These are phyloP conservation scores for Saccharomycopsis lassenensis DNA, from an alignment of 805 yeast genomes.

Conservation along the genomic window DNA sequence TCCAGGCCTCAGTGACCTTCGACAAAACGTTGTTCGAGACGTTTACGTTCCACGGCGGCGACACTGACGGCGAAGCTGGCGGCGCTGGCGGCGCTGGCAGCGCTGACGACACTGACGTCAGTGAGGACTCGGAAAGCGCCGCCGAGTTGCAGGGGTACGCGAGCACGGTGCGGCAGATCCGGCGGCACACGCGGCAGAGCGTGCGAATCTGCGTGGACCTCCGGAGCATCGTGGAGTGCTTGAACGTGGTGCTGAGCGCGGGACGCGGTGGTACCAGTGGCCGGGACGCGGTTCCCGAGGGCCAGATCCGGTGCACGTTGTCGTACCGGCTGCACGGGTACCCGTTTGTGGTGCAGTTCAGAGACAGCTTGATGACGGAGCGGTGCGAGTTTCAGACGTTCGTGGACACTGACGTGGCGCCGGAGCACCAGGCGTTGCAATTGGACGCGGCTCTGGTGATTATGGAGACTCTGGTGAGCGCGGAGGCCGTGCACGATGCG, in stretches of 20 bases:
- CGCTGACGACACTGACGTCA: conserved; percentile 2
- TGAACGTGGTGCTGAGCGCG: too few relatives aligned
- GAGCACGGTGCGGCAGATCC: too few relatives aligned
- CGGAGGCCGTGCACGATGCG: conserved; percentile 41
- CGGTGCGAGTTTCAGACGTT: conserved; percentile 46
- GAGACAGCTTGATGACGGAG: conserved; percentile 42
- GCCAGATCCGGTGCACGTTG: conserved; percentile 40
- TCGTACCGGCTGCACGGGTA: conserved; percentile 38
- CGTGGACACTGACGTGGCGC: conserved; percentile 27
- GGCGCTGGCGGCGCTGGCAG: conserved; percentile 2
- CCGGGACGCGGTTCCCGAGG: too few relatives aligned
- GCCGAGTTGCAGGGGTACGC: too few relatives aligned
- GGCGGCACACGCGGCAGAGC: conserved; percentile 12
- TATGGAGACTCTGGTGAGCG: conserved; percentile 42
- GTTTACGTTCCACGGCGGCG: conserved; percentile 18
- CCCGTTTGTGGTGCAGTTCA: conserved; percentile 47
- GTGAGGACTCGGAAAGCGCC: conserved; percentile 4
- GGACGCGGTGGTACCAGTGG: too few relatives aligned
- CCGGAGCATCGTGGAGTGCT: conserved; percentile 38
- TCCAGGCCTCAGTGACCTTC: conserved; percentile 26
- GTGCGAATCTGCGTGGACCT: conserved; percentile 34
- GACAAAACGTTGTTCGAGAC: conserved; percentile 28
- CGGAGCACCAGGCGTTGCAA: conserved; percentile 25
- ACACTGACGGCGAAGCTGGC: conserved; percentile 6
- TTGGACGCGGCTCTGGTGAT: conserved; percentile 33